Base-by-base conservation (phyloP, 306 rosid genomes). In the Castanea sativa region DNA sequence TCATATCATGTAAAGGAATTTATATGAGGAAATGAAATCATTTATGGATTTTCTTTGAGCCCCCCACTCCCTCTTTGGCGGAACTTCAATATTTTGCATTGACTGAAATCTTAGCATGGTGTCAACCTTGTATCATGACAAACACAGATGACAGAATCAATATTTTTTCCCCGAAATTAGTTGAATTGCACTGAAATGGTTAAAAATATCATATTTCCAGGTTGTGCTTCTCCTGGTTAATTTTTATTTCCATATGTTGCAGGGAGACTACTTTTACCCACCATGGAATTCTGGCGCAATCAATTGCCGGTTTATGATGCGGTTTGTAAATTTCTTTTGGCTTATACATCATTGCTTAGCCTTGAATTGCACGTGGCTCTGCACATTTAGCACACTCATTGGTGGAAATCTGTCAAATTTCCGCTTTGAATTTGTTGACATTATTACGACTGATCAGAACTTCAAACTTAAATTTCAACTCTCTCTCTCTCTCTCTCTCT, bases 211-310 rank as follows among this genome's bases (percentile, higher is more conserved):
- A 13, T 38, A 33, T 11, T 58, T 74, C 56, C 18, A 14, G 67
- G 52, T 58, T 38, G 38, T 10, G 56, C 57, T 58, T 25, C 52
- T 57, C 43, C 56, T 18, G 35, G n/a, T 61, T 53, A 19, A 35
- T 75, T 69, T 27, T 69, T 29, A 30, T 51, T 59, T 73, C 29
- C 41, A 2, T 69, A 38, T 86, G 78, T 78, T 87, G 77, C 88
- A 91, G 98, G 97, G 65, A 88, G 97, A 82, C 58, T 86, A 59
- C 90, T 88, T 76, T 58, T 92, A 55, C 98, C 91, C 5, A 59
- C 92, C 27, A 59, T 93, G 76, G 95, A 93, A 82, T 93, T 91
- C 87, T 93, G 98, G 98, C 93, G 93, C 82, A 93, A 93, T 80
- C 96, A 91, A 68, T 29, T 79, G 73, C 89, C 96, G 10, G 76